Evolutionary conservation across 768 basidiomycete species (phyloP).

Genomic region (Kwoniella sp.): DNA sequence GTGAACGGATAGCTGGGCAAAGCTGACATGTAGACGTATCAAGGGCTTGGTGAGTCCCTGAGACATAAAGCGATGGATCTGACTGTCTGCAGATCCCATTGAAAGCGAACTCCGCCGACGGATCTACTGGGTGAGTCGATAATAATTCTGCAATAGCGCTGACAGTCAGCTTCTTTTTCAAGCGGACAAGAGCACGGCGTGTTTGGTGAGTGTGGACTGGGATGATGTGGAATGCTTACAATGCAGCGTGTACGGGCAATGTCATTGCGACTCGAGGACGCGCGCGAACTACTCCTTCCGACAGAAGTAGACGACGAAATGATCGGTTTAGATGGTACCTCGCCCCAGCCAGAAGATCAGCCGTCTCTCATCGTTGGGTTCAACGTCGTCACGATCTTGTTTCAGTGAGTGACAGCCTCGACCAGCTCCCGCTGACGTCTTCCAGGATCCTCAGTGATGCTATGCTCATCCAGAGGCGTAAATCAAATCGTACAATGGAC

Average conservation of each 20-base stretch:
- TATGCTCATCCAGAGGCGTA: constrained; percentile 39
- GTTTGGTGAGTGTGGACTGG: constrained; percentile 25
- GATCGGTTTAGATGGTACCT: constrained; percentile 44
- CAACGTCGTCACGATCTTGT: constrained; percentile 45
- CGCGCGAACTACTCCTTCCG: constrained; percentile 28
- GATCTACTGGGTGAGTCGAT: constrained; percentile 56
- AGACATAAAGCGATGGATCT: neutral
- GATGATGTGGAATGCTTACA: constrained; percentile 9
- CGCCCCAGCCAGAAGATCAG: constrained; percentile 36
- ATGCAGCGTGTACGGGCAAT: constrained; percentile 41
- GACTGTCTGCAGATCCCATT: constrained; percentile 63
- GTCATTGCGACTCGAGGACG: constrained; percentile 71
- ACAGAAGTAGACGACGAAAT: constrained; percentile 52
- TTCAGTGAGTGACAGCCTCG: constrained; percentile 28
- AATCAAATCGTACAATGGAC: constrained; percentile 36
- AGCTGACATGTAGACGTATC: constrained; percentile 59
- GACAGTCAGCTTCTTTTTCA: constrained; percentile 83
- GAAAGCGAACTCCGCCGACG: constrained; percentile 87
- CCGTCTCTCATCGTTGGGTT: constrained; percentile 51
- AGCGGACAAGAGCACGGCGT: constrained; percentile 69
- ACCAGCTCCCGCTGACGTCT: constrained; percentile 7
- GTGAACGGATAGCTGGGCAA: constrained; percentile 6
- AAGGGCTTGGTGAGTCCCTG: constrained; percentile 59
- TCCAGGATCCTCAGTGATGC: constrained; percentile 43
- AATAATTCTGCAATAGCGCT: constrained; percentile 46